Evolutionary conservation across 495 filamentous ascomycete species (phyloP).

Genomic region (Penicillium tannophilum): DNA sequence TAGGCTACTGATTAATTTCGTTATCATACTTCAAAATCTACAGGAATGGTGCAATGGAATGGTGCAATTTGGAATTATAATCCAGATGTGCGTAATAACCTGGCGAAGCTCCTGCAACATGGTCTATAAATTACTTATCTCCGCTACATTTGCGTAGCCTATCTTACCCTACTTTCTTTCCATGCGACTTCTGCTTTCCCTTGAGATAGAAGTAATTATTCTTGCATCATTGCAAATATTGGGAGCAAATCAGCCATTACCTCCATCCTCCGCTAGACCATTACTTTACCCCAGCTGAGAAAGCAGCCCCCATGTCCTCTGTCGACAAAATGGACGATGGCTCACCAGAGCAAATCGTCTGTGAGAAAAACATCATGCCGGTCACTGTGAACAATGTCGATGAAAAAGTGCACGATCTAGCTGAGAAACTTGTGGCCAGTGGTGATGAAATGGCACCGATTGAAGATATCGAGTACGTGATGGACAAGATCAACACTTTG

Average conservation of each 20-base stretch:
- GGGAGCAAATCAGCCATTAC: background rate
- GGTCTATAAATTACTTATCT: background rate
- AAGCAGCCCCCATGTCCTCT: background rate
- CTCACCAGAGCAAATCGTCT: background rate
- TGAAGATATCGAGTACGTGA: slow-evolving; percentile 5
- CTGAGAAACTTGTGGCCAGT: background rate
- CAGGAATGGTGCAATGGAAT: no score
- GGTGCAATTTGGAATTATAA: background rate
- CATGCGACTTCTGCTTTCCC: background rate
- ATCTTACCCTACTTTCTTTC: background rate
- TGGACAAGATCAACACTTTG: slow-evolving; percentile 2
- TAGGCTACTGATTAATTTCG: background rate
- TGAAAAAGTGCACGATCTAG: slow-evolving; percentile 1
- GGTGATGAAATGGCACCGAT: slow-evolving; percentile 2
- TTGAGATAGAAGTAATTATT: background rate
- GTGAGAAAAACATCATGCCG: background rate
- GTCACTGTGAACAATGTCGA: background rate
- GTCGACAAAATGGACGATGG: background rate
- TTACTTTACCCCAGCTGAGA: background rate
- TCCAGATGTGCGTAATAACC: background rate
- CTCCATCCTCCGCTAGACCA: background rate
- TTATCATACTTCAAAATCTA: no score
- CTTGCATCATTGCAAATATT: background rate
- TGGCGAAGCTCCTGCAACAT: background rate
- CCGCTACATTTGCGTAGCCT: background rate